These are phyloP conservation scores for Erythrobasidium hasegawianum DNA, from an alignment of 1,284 basidiomycete genomes.

Conservation along the genomic window DNA sequence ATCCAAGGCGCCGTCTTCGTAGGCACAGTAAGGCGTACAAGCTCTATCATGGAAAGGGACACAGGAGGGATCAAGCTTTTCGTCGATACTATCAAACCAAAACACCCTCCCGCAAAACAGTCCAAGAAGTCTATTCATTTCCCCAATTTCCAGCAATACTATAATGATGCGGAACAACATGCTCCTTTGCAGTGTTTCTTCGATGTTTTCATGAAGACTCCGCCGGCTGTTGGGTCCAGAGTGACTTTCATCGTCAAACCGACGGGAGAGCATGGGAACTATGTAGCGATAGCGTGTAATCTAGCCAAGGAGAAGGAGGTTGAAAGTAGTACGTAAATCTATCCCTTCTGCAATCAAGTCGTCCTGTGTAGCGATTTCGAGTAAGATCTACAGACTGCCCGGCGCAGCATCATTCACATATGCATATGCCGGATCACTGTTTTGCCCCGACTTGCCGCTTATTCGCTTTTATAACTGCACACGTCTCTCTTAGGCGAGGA, in stretches of 20 bases:
- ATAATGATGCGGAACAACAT: conserved; percentile 1
- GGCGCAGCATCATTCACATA: no score
- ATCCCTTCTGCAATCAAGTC: no score
- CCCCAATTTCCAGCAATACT: conserved; percentile 17
- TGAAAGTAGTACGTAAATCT: no score
- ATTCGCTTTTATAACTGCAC: no score
- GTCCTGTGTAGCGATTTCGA: no score
- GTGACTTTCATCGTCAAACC: conserved; percentile 30
- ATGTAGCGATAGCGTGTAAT: conserved; percentile 32
- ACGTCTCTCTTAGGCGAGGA: no score
- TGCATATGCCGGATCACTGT: no score
- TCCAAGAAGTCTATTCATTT: conserved; percentile 18
- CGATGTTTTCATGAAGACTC: conserved; percentile 28
- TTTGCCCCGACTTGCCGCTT: no score
- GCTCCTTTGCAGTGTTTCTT: conserved; percentile 27
- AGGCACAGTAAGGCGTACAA: conserved; percentile 15
- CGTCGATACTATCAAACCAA: conserved; percentile 11
- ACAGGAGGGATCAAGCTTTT: background rate
- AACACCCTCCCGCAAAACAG: conserved; percentile 2
- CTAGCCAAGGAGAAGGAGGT: conserved; percentile 4
- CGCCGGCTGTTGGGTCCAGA: conserved; percentile 14
- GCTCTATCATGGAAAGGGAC: background rate
- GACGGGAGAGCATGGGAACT: conserved; percentile 16
- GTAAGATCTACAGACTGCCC: no score
- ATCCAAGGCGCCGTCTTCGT: conserved; percentile 24